Percentiles rank a stretch among this genome's conserved stretches.
phyloP scores from a whole-genome alignment of 768 basidiomycete genomes.

The Hypsizygus marmoreus region DNA sequence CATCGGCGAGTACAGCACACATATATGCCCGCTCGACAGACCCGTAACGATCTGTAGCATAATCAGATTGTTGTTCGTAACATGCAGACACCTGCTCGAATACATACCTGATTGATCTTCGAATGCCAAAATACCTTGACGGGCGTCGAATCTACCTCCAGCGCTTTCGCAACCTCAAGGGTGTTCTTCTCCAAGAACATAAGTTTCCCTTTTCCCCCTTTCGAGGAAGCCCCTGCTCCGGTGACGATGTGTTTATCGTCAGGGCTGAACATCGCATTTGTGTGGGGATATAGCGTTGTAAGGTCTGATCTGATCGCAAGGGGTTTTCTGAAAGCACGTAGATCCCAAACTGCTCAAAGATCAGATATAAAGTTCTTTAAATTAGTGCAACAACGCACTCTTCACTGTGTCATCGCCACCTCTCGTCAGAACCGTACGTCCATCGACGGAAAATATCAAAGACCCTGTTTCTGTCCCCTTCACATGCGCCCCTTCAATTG shows the following conservation, averaged over 20 bases:
- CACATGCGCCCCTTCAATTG: conserved; percentile 82
- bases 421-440: conserved; percentile 79
- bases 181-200: conserved; percentile 72
- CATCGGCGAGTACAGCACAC: conserved; percentile 89
- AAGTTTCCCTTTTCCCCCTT: conserved; percentile 70
- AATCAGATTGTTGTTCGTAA: conserved; percentile 4
- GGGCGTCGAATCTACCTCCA: conserved; percentile 76
- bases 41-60: conserved; percentile 79
- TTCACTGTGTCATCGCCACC: conserved; percentile 97
- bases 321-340: conserved; percentile 89
- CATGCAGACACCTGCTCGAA: conserved; percentile 15
- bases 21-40: conserved; percentile 83
- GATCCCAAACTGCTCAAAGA: conserved; percentile 80
- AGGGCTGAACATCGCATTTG: conserved; percentile 94
- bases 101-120: conserved; percentile 91
- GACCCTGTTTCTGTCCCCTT: conserved; percentile 89
- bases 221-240: conserved; percentile 69
- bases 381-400: conserved; percentile 62
- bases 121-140: conserved; percentile 95
- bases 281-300: conserved; percentile 83
- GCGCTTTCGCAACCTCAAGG: conserved; percentile 65
- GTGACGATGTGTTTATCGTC: conserved; percentile 90
- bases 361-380: not conserved
- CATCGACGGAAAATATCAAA: conserved; percentile 87
- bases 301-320: conserved; percentile 64